Base-by-base conservation (phyloP, 495 filamentous ascomycete species). In the Copromyces sp. region DNA sequence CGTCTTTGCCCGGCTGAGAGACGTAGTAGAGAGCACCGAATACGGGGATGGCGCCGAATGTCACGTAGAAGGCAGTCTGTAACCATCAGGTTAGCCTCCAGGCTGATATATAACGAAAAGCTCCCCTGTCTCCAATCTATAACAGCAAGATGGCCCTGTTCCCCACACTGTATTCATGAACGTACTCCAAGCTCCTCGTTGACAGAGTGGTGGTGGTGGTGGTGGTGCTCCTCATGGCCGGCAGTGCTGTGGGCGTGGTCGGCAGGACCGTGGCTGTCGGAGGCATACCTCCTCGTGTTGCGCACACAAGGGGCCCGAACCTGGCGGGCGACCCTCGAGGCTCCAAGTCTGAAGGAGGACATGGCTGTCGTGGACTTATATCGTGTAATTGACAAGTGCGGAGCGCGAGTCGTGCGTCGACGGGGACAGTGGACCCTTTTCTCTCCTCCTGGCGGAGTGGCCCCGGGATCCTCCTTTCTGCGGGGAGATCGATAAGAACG, bases 151-250 rank as follows among this genome's bases (percentile, higher is more conserved):
- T 20, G 61, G 39, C 44, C 38, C 17, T 45, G 68, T 42, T 68
- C 72, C 20, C 53, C 42, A 17, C 20, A 61, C 45, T 42, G 53
- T 68, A 47, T 59, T 41, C 37, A 32, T 24, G 38, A 24, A 79
- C 84, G 39, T 83, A 86, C 84, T 59, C 84, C 84, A 71, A 86
- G 73, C 72, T 77, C 74, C 73, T 86, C 84, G 44, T 80, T 75
- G 4, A 82, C 84, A 29, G 75, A 78, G 39, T 76, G 76, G 59
- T 79, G 76, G 75, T 84, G 76, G 59, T 79, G 76, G 75, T 84
- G 81, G 72, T 76, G 74, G 42, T 81, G 77, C 72, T 71, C 72
- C 69, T 81, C 74, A 70, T 74, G 77, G 72, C 76, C 74, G 53
- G 47, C 47, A 47, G 53, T 8, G 53, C 53, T 72, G 53, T 81